Evolutionary conservation across 2,329 filamentous ascomycete genomes (phyloP).

Genomic region (Diplodia sapinea): DNA sequence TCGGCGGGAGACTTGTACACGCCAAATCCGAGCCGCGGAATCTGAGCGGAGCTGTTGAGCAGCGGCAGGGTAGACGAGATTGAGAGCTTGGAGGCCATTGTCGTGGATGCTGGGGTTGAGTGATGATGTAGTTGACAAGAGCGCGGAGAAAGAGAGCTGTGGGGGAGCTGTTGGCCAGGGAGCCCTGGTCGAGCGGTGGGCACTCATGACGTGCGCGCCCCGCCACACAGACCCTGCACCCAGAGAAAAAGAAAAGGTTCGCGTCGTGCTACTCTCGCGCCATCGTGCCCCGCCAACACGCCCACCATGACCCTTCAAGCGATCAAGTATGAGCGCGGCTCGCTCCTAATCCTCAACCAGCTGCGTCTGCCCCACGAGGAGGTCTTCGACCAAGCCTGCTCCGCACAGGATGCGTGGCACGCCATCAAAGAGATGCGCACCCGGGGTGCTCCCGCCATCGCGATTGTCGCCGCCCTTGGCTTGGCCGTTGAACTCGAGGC

Average conservation of each 20-base stretch:
- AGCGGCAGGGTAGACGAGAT: conserved; percentile 59
- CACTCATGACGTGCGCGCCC: conserved; percentile 21
- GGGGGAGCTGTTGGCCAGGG: neutral
- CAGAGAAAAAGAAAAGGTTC: conserved; percentile 25
- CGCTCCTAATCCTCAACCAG: conserved; percentile 80
- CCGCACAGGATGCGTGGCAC: conserved; percentile 77
- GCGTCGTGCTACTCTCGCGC: conserved; percentile 4
- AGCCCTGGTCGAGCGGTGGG: conserved; percentile 8
- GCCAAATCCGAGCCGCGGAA: conserved; percentile 73
- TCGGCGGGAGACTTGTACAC: conserved; percentile 67
- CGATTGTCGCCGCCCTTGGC: conserved; percentile 91
- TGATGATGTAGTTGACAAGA: neutral
- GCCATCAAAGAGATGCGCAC: conserved; percentile 83
- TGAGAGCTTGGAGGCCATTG: conserved; percentile 42
- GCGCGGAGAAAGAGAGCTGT: neutral
- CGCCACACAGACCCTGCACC: conserved; percentile 11
- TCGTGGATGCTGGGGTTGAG: neutral
- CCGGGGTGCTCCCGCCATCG: conserved; percentile 87
- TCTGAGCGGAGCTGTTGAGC: conserved; percentile 56
- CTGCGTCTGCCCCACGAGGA: conserved; percentile 81
- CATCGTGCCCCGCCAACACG: conserved; percentile 1
- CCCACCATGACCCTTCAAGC: conserved; percentile 68
- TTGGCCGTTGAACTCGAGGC: conserved; percentile 82
- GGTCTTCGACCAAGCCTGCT: conserved; percentile 75
- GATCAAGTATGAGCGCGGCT: conserved; percentile 75